Evolutionary conservation across 2,329 filamentous ascomycete species (phyloP), one percentile per base, ranked within the genome.

Genomic region (Ascochyta viciae-villosae): DNA sequence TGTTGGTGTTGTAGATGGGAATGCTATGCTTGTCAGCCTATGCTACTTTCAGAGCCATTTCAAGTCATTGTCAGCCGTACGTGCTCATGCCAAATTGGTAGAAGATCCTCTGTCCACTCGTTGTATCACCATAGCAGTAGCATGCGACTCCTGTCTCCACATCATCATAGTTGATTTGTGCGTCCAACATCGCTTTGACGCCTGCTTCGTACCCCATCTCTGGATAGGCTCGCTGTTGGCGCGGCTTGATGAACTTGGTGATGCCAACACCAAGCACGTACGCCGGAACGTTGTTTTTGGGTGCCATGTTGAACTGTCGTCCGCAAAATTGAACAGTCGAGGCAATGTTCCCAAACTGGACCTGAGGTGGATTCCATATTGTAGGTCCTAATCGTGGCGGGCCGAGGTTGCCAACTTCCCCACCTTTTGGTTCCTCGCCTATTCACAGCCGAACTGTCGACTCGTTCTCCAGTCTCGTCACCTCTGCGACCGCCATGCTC

Each of bases 241-340:
- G 86, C 26, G 93, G 93, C 82, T 96, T 97, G 86, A 97, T 93
- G 84, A 98, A 98, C 79, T 96, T 96, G 80, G 94, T 97, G 88
- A 98, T 92, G 79, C 94, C 94, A 64, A 98, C 94, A 81, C 94
- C 94, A 49, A 97, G 86, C 73, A 98, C 91, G 81, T 97, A 97
- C 80, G 81, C 82, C 54, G 83, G 82, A 15, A 65, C 60, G 31
- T 72, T 46, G 40, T 69, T 70, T 40, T 69, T 66, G 2, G 65
- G 55, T 15, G 65, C 62, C 68, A 73, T 74, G 9, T 45, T 59
- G 51, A 41, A 43, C 22, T 31, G 4, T 23, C 13, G 31, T 31
- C 6, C 26, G 29, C 6, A 19, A 8, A 22, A 10, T 12, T 33
- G 23, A 34, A 4, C 16, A 23, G 24, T 12, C 7, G 8, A 23